Evolutionary conservation across 345 rosid genomes (phyloP).

Genomic region (Hibiscus mutabilis): DNA sequence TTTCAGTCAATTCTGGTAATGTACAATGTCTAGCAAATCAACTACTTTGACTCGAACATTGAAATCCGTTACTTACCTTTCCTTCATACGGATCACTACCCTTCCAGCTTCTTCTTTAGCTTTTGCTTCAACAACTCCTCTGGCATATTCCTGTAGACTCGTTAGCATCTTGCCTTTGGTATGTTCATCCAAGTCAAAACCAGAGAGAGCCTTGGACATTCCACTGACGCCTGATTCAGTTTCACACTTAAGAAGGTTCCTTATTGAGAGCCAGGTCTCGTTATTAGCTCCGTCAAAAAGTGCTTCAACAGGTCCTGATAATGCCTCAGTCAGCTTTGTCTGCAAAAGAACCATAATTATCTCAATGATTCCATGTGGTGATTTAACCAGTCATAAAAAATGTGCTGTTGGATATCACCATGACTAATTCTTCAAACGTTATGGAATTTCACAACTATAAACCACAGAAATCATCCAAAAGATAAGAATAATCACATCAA

Average conservation of each 20-base stretch:
- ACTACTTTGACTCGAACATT: slow-evolving; percentile 9
- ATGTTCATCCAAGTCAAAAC: slow-evolving; percentile 73
- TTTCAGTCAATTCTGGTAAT: slow-evolving; percentile 14
- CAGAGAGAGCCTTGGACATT: slow-evolving; percentile 56
- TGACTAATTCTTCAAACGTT: neutral
- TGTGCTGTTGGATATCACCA: neutral
- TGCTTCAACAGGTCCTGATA: slow-evolving; percentile 87
- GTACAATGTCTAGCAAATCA: slow-evolving; percentile 8
- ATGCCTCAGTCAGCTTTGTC: slow-evolving; percentile 66
- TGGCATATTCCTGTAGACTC: slow-evolving; percentile 54
- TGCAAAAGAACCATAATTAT: slow-evolving; percentile 29
- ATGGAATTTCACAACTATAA: neutral
- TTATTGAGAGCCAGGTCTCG: slow-evolving; percentile 88
- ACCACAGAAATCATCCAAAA: neutral
- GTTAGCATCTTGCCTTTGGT: slow-evolving; percentile 52
- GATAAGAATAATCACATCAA: slow-evolving; percentile 6
- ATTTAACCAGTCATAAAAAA: neutral
- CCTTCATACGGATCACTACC: slow-evolving; percentile 86
- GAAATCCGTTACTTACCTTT: slow-evolving; percentile 45
- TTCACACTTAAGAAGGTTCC: slow-evolving; percentile 62
- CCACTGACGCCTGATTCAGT: slow-evolving; percentile 63
- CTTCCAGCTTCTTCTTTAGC: slow-evolving; percentile 90
- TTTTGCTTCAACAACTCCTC: slow-evolving; percentile 74
- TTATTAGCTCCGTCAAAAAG: slow-evolving; percentile 79
- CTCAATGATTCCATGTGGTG: slow-evolving; percentile 9